A percentile compares a stretch with the other conserved stretches of the same genome.
Evolutionary conservation across 495 filamentous ascomycete species (phyloP).

Genomic region (Cercophora newfieldiana): DNA sequence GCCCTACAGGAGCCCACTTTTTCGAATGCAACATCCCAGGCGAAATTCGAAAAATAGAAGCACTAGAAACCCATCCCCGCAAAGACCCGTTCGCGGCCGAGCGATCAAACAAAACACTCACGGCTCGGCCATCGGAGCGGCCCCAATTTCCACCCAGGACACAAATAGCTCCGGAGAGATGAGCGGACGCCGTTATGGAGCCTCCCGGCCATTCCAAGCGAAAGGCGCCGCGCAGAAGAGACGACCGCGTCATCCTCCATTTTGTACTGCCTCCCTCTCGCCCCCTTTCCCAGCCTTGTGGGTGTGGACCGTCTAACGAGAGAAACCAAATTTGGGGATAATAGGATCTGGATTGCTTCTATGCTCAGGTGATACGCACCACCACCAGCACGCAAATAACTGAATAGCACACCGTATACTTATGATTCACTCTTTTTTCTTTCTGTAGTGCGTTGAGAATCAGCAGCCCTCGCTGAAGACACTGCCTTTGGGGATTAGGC

Average conservation of each 20-base stretch:
- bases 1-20: slow-evolving; percentile 1
- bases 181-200: not conserved
- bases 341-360: slow-evolving; percentile 92
- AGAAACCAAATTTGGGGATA: not conserved
- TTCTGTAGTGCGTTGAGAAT: slow-evolving; percentile 60
- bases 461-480: slow-evolving; percentile 71
- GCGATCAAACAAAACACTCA: not conserved
- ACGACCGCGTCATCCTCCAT: slow-evolving; percentile 75
- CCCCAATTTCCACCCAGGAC: slow-evolving; percentile 1
- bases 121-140: not conserved
- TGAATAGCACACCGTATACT: not conserved
- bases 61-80: not conserved
- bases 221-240: slow-evolving; percentile 50
- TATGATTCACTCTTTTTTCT: not conserved
- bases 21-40: not conserved
- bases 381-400: not conserved
- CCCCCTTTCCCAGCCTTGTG: not conserved
- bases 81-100: not conserved
- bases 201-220: slow-evolving; percentile 26
- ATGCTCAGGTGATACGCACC: slow-evolving; percentile 66
- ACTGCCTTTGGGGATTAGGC: slow-evolving; percentile 63
- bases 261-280: slow-evolving; percentile 56
- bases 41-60: slow-evolving; percentile 6
- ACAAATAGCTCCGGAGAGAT: not conserved
- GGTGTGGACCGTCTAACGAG: slow-evolving; percentile 16